A percentile compares a stretch with the other conserved stretches of the same genome.
Conservation (phyloP, 805 yeast genomes). For the Sugiyamaella mastotermitis region DNA sequence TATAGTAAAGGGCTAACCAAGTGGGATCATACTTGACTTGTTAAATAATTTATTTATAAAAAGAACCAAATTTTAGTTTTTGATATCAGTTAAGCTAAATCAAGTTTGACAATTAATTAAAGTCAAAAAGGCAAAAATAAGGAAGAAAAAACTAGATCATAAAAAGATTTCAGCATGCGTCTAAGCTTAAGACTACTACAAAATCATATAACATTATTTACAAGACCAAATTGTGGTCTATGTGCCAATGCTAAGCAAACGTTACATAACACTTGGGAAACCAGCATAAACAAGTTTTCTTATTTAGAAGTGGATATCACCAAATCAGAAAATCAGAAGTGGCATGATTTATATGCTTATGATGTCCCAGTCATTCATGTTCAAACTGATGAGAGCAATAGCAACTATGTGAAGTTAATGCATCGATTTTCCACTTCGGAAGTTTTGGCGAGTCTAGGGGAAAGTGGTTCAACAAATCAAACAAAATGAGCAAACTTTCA, state of each 20-base stretch:
- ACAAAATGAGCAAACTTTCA: neutral
- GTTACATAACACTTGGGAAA: conserved; percentile 17
- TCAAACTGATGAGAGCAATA: conserved; percentile 10
- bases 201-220: conserved; percentile 24
- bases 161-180: no score
- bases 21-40: no score
- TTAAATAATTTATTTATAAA: no score
- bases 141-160: no score
- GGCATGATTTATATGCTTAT: conserved; percentile 33
- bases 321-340: conserved; percentile 26
- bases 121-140: no score
- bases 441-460: conserved; percentile 14
- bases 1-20: no score
- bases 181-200: neutral
- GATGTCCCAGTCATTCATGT: conserved; percentile 34
- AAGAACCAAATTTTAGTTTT: no score
- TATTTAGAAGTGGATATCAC: conserved; percentile 29
- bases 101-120: no score
- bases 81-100: no score
- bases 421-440: conserved; percentile 23
- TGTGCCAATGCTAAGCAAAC: conserved; percentile 29
- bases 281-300: conserved; percentile 16
- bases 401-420: conserved; percentile 19
- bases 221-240: conserved; percentile 33
- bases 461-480: no score